A percentile compares a stretch with the other conserved stretches of the same genome.
phyloP scores from a whole-genome alignment of 805 yeast species.

The Candida dendrica region DNA sequence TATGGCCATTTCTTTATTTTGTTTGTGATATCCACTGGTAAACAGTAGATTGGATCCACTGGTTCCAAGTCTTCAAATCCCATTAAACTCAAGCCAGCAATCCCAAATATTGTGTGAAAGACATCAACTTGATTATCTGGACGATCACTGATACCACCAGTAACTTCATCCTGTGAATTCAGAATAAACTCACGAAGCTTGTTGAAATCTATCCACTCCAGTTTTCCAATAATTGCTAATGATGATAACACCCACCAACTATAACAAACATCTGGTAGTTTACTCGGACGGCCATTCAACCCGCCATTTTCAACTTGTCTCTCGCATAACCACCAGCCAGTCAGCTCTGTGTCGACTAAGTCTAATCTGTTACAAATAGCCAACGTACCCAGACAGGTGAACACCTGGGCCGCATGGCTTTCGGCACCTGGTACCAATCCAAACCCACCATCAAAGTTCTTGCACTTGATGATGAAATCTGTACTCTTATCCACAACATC shows the following conservation, averaged over 20 bases:
- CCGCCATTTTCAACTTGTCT: slow-evolving; percentile 86
- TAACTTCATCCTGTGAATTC: slow-evolving; percentile 63
- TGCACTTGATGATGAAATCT: slow-evolving; percentile 58
- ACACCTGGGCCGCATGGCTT: slow-evolving; percentile 88
- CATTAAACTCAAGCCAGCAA: slow-evolving; percentile 79
- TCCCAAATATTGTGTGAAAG: slow-evolving; percentile 85
- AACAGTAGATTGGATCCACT: slow-evolving; percentile 82
- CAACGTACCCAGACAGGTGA: slow-evolving; percentile 77
- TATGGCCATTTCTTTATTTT: slow-evolving; percentile 31
- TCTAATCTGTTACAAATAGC: slow-evolving; percentile 60
- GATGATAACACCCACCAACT: slow-evolving; percentile 95
- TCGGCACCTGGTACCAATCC: slow-evolving; percentile 94
- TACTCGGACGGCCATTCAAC: slow-evolving; percentile 92
- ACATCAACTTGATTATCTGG: slow-evolving; percentile 90
- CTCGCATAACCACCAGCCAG: slow-evolving; percentile 86
- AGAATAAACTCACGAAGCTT: slow-evolving; percentile 64
- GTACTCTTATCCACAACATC: slow-evolving; percentile 56
- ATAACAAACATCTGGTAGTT: slow-evolving; percentile 94
- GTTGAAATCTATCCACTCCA: slow-evolving; percentile 70
- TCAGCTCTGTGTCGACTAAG: slow-evolving; percentile 32
- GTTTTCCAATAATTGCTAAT: slow-evolving; percentile 54
- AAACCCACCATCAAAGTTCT: slow-evolving; percentile 93
- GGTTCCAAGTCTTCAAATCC: slow-evolving; percentile 50
- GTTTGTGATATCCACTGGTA: slow-evolving; percentile 41
- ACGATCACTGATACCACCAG: slow-evolving; percentile 91